Conservation (phyloP, 208 protist species). For the Acanthamoeba triangularis region DNA sequence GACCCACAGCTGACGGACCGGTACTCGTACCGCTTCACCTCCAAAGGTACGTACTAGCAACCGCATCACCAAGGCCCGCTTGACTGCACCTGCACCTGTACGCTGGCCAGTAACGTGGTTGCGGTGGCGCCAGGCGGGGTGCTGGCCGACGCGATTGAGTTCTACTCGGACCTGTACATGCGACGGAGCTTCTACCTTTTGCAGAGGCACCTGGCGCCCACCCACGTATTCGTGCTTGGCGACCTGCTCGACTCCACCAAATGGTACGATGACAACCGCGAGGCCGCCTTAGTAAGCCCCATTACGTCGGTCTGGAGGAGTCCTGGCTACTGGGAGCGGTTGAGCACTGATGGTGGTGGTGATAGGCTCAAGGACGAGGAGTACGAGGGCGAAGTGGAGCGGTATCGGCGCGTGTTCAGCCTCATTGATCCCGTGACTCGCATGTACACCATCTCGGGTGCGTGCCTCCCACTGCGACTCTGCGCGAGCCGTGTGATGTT, state of each 20-base stretch:
- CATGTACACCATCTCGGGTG: conserved; percentile 46
- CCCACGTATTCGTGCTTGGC: conserved; percentile 52
- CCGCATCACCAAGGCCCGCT: background rate
- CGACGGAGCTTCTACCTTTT: background rate
- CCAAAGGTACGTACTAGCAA: background rate
- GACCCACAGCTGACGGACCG: conserved; percentile 64
- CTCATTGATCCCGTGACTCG: background rate
- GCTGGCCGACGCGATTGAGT: conserved; percentile 14
- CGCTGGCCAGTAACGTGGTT: too few relatives aligned
- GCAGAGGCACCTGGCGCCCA: background rate
- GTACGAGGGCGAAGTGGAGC: conserved; percentile 16
- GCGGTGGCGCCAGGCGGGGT: too few relatives aligned
- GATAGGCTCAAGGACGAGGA: conserved; percentile 5
- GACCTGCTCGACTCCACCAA: conserved; percentile 63
- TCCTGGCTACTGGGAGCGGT: background rate
- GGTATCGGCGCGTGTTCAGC: conserved; percentile 8
- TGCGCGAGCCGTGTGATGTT: background rate
- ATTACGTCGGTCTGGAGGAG: background rate
- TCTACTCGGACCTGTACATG: conserved; percentile 71
- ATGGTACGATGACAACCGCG: background rate
- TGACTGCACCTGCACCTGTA: too few relatives aligned
- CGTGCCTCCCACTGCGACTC: background rate
- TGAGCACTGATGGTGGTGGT: too few relatives aligned
- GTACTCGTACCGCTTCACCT: conserved; percentile 45
- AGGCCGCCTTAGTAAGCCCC: background rate